A percentile compares a stretch with the other conserved stretches of the same genome.
Conservation (phyloP, 305 asterid genomes). For the Plantago lanceolata region DNA sequence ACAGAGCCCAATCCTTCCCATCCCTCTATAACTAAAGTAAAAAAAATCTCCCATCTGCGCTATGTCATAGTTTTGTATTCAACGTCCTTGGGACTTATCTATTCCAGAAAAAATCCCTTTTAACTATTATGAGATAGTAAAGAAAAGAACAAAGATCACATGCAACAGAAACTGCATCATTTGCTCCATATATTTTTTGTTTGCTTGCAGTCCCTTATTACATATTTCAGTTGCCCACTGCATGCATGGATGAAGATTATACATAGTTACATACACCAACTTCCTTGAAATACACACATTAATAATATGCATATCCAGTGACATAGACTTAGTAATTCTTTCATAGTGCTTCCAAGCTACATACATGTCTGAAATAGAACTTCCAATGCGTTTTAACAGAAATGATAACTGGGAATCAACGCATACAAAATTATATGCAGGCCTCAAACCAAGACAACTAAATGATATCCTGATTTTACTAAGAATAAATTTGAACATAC, state of each 20-base stretch:
- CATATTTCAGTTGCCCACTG: neutral
- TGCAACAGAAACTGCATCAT: conserved; percentile 3
- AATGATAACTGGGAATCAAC: conserved; percentile 10
- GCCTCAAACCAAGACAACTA: conserved; percentile 5
- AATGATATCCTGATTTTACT: neutral
- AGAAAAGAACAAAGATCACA: neutral
- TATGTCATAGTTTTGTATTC: neutral
- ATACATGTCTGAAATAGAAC: conserved; percentile 12
- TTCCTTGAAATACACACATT: neutral
- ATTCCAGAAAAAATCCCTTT: neutral
- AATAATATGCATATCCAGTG: neutral
- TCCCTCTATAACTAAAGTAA: neutral
- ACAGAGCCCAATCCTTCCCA: neutral
- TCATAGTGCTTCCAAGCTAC: conserved; percentile 7
- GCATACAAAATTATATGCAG: conserved; percentile 10
- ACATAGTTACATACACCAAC: no score
- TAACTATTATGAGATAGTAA: conserved; percentile 4
- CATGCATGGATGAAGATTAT: neutral
- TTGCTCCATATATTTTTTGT: neutral
- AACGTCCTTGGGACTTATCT: conserved; percentile 9
- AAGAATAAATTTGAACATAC: conserved; percentile 31
- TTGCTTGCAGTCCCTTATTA: neutral
- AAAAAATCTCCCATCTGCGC: neutral
- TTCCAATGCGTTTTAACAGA: neutral
- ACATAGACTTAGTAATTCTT: neutral